Evolutionary conservation across 1,139 yeast species (phyloP).

Genomic region (Protomyces inouyei): DNA sequence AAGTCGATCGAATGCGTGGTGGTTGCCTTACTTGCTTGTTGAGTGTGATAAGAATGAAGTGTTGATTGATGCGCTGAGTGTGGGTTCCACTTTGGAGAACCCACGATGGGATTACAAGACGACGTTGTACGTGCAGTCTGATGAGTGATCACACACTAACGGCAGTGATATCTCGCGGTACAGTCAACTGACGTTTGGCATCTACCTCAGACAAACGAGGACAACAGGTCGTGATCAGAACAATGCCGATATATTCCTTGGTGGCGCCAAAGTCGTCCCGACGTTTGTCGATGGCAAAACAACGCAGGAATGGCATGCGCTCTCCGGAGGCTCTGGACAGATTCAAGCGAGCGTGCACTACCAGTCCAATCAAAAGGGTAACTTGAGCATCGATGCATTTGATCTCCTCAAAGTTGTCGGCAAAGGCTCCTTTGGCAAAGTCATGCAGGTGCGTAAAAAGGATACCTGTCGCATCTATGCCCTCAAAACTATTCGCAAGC

Average conservation of each 20-base stretch:
- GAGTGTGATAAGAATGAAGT: slow-evolving; percentile 60
- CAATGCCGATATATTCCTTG: slow-evolving; percentile 41
- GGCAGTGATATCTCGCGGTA: slow-evolving; percentile 19
- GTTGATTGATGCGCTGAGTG: slow-evolving; percentile 58
- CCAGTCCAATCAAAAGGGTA: slow-evolving; percentile 65
- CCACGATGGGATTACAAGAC: slow-evolving; percentile 84
- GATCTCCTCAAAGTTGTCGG: slow-evolving; percentile 92
- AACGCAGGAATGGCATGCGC: slow-evolving; percentile 37
- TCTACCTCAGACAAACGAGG: slow-evolving; percentile 25
- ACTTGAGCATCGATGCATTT: slow-evolving; percentile 81
- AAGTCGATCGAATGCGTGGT: slow-evolving; percentile 29
- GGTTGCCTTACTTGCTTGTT: slow-evolving; percentile 41
- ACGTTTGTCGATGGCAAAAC: slow-evolving; percentile 32
- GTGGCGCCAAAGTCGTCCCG: slow-evolving; percentile 39
- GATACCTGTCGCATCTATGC: slow-evolving; percentile 95
- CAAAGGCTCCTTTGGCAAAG: slow-evolving; percentile 96
- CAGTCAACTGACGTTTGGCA: slow-evolving; percentile 25
- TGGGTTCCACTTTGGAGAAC: slow-evolving; percentile 41
- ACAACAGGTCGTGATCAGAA: slow-evolving; percentile 19
- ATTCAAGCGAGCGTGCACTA: slow-evolving; percentile 67
- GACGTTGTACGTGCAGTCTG: slow-evolving; percentile 62
- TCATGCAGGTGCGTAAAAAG: slow-evolving; percentile 94
- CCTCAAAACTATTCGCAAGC: slow-evolving; percentile 83
- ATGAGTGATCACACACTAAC: slow-evolving; percentile 48
- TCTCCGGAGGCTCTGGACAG: slow-evolving; percentile 42